These are phyloP conservation scores for Salix caprea DNA, from an alignment of 345 rosid species.

Conservation along the genomic window DNA sequence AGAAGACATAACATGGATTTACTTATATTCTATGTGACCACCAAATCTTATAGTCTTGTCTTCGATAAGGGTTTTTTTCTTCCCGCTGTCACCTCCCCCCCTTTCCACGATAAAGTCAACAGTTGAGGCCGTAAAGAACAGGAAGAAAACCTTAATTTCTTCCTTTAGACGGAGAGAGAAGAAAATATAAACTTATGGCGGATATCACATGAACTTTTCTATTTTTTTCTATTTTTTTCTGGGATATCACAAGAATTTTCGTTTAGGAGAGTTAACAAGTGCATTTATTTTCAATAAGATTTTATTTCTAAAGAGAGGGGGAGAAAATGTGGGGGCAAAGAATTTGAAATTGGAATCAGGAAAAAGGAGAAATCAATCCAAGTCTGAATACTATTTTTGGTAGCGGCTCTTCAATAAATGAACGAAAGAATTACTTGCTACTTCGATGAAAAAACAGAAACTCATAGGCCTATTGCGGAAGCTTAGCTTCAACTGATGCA, in stretches of 20 bases:
- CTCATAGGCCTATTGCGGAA: conserved; percentile 1
- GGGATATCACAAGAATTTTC: not conserved
- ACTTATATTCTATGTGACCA: not conserved
- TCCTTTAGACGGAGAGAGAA: too few relatives aligned
- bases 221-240: not conserved
- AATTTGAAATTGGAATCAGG: not conserved
- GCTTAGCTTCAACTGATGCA: conserved; percentile 6
- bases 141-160: too few relatives aligned
- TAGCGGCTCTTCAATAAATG: conserved; percentile 15
- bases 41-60: not conserved
- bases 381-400: conserved; percentile 3
- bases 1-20: not conserved
- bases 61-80: not conserved
- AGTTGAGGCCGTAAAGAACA: not conserved
- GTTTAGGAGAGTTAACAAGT: not conserved
- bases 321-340: not conserved
- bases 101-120: not conserved
- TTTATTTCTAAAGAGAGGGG: not conserved
- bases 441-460: conserved; percentile 16
- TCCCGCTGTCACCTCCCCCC: not conserved
- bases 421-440: not conserved
- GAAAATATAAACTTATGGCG: too few relatives aligned
- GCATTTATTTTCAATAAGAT: too few relatives aligned
- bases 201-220: too few relatives aligned
- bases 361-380: conserved; percentile 1